Evolutionary conservation across 2,329 filamentous ascomycete genomes (phyloP).

Genomic region (Alternaria sp.): DNA sequence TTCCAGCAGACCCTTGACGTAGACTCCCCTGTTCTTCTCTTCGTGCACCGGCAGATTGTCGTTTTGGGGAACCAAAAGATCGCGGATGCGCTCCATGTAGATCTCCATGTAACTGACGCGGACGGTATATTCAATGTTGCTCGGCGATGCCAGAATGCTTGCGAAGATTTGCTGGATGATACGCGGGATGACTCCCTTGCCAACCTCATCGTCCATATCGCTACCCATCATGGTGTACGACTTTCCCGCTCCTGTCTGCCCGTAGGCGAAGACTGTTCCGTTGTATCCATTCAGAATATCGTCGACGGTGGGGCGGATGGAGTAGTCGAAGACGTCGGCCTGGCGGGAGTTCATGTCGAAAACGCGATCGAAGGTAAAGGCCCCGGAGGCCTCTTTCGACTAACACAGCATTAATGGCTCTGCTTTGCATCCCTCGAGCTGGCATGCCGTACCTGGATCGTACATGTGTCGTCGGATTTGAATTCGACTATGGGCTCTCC

Average conservation of each 20-base stretch:
- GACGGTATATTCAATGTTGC: constrained; percentile 98
- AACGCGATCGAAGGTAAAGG: constrained; percentile 93
- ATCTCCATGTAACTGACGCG: constrained; percentile 99
- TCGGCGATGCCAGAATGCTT: constrained; percentile 88
- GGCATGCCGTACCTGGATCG: constrained; percentile 70
- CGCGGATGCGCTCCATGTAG: constrained; percentile 98
- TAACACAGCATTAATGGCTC: constrained; percentile 49
- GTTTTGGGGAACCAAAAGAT: constrained; percentile 89
- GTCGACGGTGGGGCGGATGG: constrained; percentile 92
- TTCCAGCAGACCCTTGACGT: constrained; percentile 93
- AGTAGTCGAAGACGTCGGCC: constrained; percentile 96
- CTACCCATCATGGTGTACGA: constrained; percentile 99
- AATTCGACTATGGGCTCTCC: constrained; percentile 92
- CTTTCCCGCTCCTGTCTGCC: constrained; percentile 97
- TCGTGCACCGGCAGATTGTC: constrained; percentile 98
- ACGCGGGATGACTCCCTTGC: constrained; percentile 92
- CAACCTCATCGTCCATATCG: constrained; percentile 87
- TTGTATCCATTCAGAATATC: constrained; percentile 99
- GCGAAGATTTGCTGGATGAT: constrained; percentile 98
- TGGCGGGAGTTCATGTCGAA: constrained; percentile 94
- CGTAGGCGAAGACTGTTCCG: constrained; percentile 97
- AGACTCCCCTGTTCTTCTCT: constrained; percentile 93
- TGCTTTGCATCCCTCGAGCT: not conserved
- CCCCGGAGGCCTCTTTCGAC: constrained; percentile 81
- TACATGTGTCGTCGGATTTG: constrained; percentile 86